Evolutionary conservation across 169 alveolate species (phyloP), one percentile per base, ranked within the genome.

Genomic region (Eimeria necatrix): DNA sequence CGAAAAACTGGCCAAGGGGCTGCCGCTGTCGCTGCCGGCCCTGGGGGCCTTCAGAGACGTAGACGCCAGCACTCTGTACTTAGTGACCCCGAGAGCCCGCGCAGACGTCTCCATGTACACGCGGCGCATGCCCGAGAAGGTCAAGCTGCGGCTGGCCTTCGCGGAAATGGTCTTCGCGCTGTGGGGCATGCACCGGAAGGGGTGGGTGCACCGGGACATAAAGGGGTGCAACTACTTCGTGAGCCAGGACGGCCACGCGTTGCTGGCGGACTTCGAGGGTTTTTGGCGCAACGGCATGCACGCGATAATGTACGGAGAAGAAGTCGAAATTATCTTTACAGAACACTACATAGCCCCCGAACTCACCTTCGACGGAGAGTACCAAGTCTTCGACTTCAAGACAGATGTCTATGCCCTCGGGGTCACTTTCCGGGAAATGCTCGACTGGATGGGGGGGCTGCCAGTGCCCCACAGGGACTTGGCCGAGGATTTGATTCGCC

Each of bases 261-360:
- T 92, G 41, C 87, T 92, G 46, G 95, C 95, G 0, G 95, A 92
- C 64, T 92, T 92, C 52, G 95, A 92, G 24, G 95, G 95, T 61
- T 78, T 92, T 12, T 86, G 95, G 83, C 68, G 80, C 49, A 84
- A 51, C 80, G 92, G 92, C 18, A 60, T 84, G 92, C 80, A 24
- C 59, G 92, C 92, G n/a, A 84, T 60, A 7, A 86, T 92, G 87
- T 60, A 71, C 51, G 86, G 80, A 12, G 86, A 80, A 10, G 84
- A 80, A n/a, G 84, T 86, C 2, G 76, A 59, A 12, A 73, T 92
- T 41, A 70, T 92, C 41, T 86, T 86, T 48, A 92, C 95, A n/a
- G 41, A 60, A 18, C 73, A 86, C 48, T 92, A 92, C 64, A 32
- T 78, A 3, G 92, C 95, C 4, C 95, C 95, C 53, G 95, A 92